phyloP scores from a whole-genome alignment of 139 green algal genomes.

The Micromonas pusilla region DNA sequence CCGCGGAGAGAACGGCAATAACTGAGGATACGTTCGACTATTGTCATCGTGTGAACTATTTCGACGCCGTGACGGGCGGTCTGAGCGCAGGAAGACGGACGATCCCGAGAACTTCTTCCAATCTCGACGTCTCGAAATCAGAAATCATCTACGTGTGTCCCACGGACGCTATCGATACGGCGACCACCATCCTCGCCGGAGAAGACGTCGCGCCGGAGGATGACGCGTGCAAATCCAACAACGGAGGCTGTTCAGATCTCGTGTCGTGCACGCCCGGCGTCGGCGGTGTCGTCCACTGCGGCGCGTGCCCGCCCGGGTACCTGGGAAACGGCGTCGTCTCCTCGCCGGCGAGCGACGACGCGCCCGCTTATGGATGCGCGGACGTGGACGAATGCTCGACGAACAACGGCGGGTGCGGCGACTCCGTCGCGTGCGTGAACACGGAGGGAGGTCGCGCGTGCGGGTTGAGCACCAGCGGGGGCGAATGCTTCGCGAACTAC shows the following conservation, averaged over 20 bases:
- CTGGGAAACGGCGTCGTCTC: no score
- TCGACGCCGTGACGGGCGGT: no score
- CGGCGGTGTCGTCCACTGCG: not conserved
- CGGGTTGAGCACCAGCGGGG: not conserved
- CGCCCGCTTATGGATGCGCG: not conserved
- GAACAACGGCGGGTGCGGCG: conserved; percentile 22
- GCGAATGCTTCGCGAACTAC: conserved; percentile 2
- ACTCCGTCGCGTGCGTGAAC: not conserved
- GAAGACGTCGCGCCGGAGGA: no score
- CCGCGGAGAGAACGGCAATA: no score
- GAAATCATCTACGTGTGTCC: no score
- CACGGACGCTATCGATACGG: no score
- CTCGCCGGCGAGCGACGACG: not conserved
- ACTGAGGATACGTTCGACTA: no score
- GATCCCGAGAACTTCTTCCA: no score
- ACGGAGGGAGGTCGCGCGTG: not conserved
- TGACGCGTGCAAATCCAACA: conserved; percentile 8
- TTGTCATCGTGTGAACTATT: no score
- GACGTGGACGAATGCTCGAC: conserved; percentile 14
- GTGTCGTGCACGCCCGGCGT: not conserved
- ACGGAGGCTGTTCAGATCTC: not conserved
- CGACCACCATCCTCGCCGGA: no score
- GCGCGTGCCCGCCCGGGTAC: conserved; percentile 15
- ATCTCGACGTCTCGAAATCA: no score
- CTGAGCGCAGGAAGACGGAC: no score